Evolutionary conservation across 495 filamentous ascomycete genomes (phyloP).

Genomic region (Xylona heveae): DNA sequence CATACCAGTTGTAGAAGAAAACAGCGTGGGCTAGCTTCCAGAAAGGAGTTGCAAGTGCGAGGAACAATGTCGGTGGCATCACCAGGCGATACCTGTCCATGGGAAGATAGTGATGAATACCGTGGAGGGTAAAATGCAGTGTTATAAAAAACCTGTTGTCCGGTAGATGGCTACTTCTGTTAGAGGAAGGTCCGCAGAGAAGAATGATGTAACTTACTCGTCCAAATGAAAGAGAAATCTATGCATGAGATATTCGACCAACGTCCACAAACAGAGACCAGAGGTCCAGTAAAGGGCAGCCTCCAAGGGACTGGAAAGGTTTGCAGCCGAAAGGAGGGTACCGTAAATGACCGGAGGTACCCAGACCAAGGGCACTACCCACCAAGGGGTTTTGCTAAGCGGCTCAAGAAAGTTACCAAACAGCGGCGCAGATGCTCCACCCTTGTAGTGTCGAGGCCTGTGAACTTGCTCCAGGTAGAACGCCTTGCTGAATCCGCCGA

Average conservation of each 20-base stretch:
- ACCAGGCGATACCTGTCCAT: conserved; percentile 96
- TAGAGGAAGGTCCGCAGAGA: background rate
- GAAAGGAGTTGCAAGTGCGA: conserved; percentile 70
- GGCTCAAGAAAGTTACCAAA: conserved; percentile 98
- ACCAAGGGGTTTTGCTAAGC: conserved; percentile 84
- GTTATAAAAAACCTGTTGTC: conserved; percentile 83
- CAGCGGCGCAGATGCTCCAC: conserved; percentile 74
- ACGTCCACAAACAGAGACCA: conserved; percentile 63
- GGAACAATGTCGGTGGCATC: conserved; percentile 85
- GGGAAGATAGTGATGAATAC: conserved; percentile 93
- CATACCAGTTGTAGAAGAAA: conserved; percentile 71
- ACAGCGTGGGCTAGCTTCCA: conserved; percentile 78
- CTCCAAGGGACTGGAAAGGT: conserved; percentile 22
- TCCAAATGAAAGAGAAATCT: conserved; percentile 90
- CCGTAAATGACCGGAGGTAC: conserved; percentile 62
- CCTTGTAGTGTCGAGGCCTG: conserved; percentile 81
- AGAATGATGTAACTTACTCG: conserved; percentile 42
- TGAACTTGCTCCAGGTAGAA: conserved; percentile 97
- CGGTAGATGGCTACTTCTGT: conserved; percentile 45
- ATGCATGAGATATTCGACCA: conserved; percentile 82
- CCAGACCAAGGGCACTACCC: conserved; percentile 70
- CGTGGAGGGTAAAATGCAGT: conserved; percentile 83
- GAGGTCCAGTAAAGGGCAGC: conserved; percentile 33
- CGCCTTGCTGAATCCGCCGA: conserved; percentile 66
- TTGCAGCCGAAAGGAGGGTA: conserved; percentile 39